These are phyloP conservation scores for Exophiala alcalophila DNA, from an alignment of 2,329 filamentous ascomycete genomes.

Conservation along the genomic window DNA sequence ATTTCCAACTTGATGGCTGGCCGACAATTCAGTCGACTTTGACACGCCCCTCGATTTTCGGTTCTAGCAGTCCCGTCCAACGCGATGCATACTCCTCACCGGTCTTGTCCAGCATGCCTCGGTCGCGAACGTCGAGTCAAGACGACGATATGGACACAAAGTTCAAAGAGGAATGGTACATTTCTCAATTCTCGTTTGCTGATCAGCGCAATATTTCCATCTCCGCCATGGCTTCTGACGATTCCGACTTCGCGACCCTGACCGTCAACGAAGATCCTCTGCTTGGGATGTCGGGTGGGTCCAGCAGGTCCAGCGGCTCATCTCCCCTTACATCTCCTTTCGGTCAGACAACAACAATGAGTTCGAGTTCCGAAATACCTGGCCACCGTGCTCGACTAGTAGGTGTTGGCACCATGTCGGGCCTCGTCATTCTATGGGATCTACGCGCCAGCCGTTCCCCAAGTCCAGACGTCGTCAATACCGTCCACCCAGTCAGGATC, in stretches of 20 bases:
- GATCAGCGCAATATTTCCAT: conserved; percentile 61
- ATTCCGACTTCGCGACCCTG: conserved; percentile 67
- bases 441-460: conserved; percentile 63
- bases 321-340: conserved; percentile 55
- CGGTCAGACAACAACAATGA: conserved; percentile 42
- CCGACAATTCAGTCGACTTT: conserved; percentile 28
- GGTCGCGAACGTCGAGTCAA: conserved; percentile 36
- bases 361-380: conserved; percentile 62
- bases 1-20: conserved; percentile 29
- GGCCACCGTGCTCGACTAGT: conserved; percentile 80
- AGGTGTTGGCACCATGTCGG: conserved; percentile 74
- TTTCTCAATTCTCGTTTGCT: conserved; percentile 61
- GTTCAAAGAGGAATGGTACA: conserved; percentile 63
- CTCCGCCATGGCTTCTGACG: conserved; percentile 68
- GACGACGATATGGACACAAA: conserved; percentile 36
- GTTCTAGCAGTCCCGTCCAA: conserved; percentile 36
- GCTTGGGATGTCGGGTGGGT: conserved; percentile 55
- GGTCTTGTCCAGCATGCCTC: conserved; percentile 31
- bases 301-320: conserved; percentile 51
- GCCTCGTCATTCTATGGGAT: conserved; percentile 81
- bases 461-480: conserved; percentile 55
- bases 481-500: conserved; percentile 68
- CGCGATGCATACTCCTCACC: conserved; percentile 23
- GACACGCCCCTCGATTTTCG: conserved; percentile 49
- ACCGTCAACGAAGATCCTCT: conserved; percentile 77